Conservation (phyloP, 2,329 filamentous ascomycete species). For the Arthrinium puccinioides region DNA sequence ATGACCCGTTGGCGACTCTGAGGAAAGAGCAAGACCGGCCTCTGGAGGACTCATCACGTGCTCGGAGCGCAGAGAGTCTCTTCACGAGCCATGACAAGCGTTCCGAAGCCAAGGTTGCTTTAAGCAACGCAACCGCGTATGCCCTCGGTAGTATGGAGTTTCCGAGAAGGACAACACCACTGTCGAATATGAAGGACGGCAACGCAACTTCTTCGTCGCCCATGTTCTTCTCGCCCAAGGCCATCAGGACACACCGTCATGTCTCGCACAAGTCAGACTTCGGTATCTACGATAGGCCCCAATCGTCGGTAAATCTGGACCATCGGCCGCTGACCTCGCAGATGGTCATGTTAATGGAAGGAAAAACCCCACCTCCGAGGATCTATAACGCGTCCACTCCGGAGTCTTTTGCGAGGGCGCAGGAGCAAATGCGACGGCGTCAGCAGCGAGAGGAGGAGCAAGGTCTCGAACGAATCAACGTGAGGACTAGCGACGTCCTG, state of each 20-base stretch:
- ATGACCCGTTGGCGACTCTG: conserved; percentile 35
- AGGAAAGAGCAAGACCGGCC: conserved; percentile 34
- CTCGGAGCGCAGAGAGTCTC: conserved; percentile 56
- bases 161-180: conserved; percentile 30
- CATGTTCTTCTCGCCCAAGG: conserved; percentile 29
- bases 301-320: conserved; percentile 24
- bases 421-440: conserved; percentile 23
- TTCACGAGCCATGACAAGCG: conserved; percentile 58
- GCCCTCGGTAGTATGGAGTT: conserved; percentile 53
- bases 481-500: too few species aligned
- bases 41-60: conserved; percentile 42
- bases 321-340: conserved; percentile 42
- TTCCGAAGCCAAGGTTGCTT: conserved; percentile 53
- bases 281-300: conserved; percentile 32
- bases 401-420: conserved; percentile 30
- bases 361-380: conserved; percentile 25
- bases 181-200: conserved; percentile 15
- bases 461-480: too few species aligned
- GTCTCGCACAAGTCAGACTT: conserved; percentile 36
- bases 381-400: conserved; percentile 30
- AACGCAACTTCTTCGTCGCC: conserved; percentile 26
- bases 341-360: conserved; percentile 31
- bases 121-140: conserved; percentile 54
- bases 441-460: conserved; percentile 26
- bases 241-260: conserved; percentile 33